Percentiles rank a stretch among this genome's conserved stretches.
phyloP scores from a whole-genome alignment of 257 asterid genomes.

The Thymus quinquecostatus region DNA sequence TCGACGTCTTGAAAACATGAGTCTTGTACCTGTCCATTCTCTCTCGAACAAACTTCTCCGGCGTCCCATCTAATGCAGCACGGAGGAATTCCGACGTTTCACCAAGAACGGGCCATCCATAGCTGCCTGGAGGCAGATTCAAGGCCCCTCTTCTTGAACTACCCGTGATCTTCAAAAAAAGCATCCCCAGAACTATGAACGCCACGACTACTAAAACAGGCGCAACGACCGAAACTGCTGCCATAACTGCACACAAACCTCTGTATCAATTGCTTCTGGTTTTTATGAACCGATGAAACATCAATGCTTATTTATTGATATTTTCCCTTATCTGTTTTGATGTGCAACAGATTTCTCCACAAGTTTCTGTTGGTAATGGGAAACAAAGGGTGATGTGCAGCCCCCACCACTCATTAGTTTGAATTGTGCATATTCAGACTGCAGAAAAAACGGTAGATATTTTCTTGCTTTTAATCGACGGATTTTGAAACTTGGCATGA shows the following conservation, averaged over 20 bases:
- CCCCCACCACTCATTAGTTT: not conserved
- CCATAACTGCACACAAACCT: not conserved
- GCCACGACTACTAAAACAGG: not conserved
- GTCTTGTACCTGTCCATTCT: slow-evolving; percentile 42
- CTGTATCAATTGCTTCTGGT: not conserved
- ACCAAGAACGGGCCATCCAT: slow-evolving; percentile 60
- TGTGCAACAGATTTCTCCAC: not conserved
- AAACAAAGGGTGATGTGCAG: not conserved
- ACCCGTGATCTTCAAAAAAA: too few relatives aligned
- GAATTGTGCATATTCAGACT: too few relatives aligned
- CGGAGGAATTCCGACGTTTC: slow-evolving; percentile 52
- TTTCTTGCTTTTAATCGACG: not conserved
- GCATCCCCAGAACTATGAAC: too few relatives aligned
- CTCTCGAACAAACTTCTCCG: slow-evolving; percentile 45
- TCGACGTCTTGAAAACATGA: slow-evolving; percentile 47
- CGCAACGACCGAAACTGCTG: not conserved
- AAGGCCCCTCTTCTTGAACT: too few relatives aligned
- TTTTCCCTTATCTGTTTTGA: not conserved
- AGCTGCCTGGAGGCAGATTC: slow-evolving; percentile 65
- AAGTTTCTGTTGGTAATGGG: slow-evolving; percentile 24
- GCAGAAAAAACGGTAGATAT: not conserved
- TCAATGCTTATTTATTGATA: not conserved
- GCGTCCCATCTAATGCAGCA: slow-evolving; percentile 46
- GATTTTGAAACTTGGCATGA: not conserved
- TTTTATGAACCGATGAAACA: not conserved